phyloP scores from a whole-genome alignment of 345 rosid species.

The Corymbia maculata region DNA sequence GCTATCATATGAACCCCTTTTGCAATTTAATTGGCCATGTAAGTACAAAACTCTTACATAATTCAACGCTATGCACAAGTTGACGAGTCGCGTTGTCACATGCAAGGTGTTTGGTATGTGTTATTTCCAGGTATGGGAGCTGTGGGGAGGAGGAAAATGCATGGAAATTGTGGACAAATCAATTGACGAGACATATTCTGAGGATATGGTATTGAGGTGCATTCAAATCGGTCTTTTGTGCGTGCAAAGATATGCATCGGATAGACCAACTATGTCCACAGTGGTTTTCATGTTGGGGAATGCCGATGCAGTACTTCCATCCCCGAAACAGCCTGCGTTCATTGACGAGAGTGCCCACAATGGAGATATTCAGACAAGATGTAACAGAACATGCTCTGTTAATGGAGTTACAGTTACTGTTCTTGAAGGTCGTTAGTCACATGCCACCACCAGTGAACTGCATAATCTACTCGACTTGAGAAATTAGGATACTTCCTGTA shows the following conservation, averaged over 20 bases:
- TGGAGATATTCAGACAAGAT: slow-evolving; percentile 14
- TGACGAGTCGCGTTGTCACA: not conserved
- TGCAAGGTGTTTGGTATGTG: not conserved
- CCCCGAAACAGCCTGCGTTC: not conserved
- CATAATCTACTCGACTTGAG: too few species aligned
- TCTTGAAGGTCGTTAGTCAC: not conserved
- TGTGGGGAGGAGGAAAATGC: not conserved
- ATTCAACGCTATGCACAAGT: not conserved
- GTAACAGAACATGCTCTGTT: slow-evolving; percentile 14
- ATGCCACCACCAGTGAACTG: not conserved
- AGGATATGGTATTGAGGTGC: not conserved
- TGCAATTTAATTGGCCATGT: not conserved
- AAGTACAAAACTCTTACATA: not conserved
- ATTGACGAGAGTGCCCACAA: not conserved
- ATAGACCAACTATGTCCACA: not conserved
- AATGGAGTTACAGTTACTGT: not conserved
- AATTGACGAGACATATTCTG: not conserved
- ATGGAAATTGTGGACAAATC: not conserved
- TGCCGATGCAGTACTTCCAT: not conserved
- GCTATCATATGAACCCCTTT: not conserved
- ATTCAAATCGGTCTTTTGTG: slow-evolving; percentile 39
- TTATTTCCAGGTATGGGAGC: not conserved
- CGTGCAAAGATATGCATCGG: not conserved
- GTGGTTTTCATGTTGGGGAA: slow-evolving; percentile 2
- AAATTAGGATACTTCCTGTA: too few species aligned